These are phyloP conservation scores for Coemansia sp. DNA, from an alignment of 192 early-diverging fungal genomes.

Conservation along the genomic window DNA sequence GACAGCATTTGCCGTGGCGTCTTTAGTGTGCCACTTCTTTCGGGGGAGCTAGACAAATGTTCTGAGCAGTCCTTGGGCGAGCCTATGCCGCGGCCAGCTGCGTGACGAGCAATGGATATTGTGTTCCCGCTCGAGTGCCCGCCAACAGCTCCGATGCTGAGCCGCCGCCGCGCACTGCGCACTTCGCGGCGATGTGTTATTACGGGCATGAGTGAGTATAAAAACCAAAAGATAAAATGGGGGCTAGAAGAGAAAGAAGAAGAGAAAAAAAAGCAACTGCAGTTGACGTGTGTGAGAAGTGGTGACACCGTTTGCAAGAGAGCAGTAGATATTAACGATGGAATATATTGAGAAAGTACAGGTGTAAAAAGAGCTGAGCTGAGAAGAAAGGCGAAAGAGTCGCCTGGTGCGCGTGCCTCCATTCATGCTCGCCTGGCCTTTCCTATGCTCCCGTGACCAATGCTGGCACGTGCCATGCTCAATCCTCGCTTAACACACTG, in stretches of 20 bases:
- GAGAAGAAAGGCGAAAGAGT: slow-evolving; percentile 1
- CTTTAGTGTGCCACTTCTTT: slow-evolving; percentile 14
- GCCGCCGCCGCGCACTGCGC: slow-evolving; percentile 55
- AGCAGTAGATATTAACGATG: not conserved
- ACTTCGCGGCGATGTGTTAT: slow-evolving; percentile 57
- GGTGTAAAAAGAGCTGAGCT: slow-evolving; percentile 7
- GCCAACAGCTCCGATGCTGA: slow-evolving; percentile 49
- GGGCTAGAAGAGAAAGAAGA: not conserved
- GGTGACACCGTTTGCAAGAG: slow-evolving; percentile 1
- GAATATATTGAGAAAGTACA: not conserved
- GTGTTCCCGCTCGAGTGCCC: slow-evolving; percentile 7
- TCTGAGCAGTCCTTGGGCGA: slow-evolving; percentile 29
- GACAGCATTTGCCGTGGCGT: slow-evolving; percentile 2
- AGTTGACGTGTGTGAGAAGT: not conserved
- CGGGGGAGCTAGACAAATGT: slow-evolving; percentile 18
- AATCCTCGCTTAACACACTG: slow-evolving; percentile 21
- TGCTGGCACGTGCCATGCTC: slow-evolving; percentile 26
- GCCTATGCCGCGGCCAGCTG: not conserved
- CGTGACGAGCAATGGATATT: not conserved
- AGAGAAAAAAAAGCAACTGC: not conserved
- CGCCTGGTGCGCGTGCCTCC: slow-evolving; percentile 6
- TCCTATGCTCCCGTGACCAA: slow-evolving; percentile 20
- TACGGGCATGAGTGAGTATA: slow-evolving; percentile 41
- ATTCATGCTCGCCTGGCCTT: not conserved
- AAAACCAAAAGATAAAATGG: not conserved